Conservation (phyloP, 2,329 filamentous ascomycete genomes). For the Aspergillus fructus region DNA sequence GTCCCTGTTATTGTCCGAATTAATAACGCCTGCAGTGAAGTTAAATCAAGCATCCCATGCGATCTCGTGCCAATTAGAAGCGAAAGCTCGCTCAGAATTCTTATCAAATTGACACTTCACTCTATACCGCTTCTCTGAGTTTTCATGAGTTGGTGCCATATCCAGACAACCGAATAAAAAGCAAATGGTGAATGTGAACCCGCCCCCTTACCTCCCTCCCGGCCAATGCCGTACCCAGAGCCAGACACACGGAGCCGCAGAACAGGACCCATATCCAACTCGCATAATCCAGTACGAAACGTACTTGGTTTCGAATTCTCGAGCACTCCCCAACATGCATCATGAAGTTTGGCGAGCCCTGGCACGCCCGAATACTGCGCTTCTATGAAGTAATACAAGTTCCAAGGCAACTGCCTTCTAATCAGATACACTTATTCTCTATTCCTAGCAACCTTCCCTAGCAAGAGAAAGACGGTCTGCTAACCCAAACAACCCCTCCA, state of each 20-base stretch:
- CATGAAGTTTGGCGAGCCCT: not conserved
- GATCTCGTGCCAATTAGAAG: too few relatives aligned
- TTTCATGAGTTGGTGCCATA: not conserved
- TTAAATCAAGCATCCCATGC: too few relatives aligned
- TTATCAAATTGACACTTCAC: too few relatives aligned
- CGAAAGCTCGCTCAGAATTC: too few relatives aligned
- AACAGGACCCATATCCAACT: not conserved
- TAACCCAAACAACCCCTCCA: not conserved
- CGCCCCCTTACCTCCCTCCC: not conserved
- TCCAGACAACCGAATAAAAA: not conserved
- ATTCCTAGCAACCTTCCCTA: not conserved
- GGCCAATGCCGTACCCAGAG: not conserved
- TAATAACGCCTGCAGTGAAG: too few relatives aligned
- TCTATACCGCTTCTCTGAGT: too few relatives aligned
- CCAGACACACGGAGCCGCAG: not conserved
- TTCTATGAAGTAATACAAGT: not conserved
- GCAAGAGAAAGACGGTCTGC: too few relatives aligned
- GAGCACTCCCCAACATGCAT: not conserved
- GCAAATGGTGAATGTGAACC: not conserved
- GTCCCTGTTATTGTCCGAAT: too few relatives aligned
- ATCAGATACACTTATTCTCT: not conserved
- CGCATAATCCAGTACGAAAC: too few relatives aligned
- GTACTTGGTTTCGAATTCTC: not conserved
- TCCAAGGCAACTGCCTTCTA: not conserved
- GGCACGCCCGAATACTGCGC: not conserved